Conservation (phyloP, 768 basidiomycete species). For the Holtermanniella nyarrowii region DNA sequence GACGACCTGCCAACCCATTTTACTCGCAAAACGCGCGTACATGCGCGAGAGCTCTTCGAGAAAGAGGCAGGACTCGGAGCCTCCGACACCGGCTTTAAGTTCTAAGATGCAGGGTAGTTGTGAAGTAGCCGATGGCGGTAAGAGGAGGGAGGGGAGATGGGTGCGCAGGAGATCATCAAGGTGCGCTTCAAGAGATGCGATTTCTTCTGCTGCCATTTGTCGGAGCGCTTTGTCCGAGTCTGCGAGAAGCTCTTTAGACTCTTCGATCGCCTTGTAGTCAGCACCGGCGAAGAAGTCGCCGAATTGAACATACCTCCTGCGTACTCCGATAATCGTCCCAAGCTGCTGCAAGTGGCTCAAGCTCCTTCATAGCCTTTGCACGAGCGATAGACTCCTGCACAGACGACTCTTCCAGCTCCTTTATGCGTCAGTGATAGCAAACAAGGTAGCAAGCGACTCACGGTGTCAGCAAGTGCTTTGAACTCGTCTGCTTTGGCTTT, state of each 20-base stretch:
- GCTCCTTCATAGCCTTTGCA: background rate
- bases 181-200: constrained; percentile 44
- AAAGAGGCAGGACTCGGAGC: constrained; percentile 77
- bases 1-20: constrained; percentile 52
- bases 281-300: too few species aligned
- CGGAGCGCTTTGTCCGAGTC: constrained; percentile 72
- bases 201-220: constrained; percentile 60
- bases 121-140: constrained; percentile 59
- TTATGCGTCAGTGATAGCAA: background rate
- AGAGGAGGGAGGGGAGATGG: constrained; percentile 57
- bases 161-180: constrained; percentile 30
- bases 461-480: background rate
- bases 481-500: background rate
- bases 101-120: constrained; percentile 72
- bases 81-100: constrained; percentile 85
- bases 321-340: background rate
- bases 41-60: constrained; percentile 65
- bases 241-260: constrained; percentile 52
- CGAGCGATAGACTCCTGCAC: background rate
- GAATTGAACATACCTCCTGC: background rate
- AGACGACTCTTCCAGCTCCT: background rate
- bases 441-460: too few species aligned
- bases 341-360: background rate
- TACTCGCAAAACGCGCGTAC: constrained; percentile 59
- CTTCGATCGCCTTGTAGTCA: constrained; percentile 63